Evolutionary conservation across 768 basidiomycete genomes (phyloP), one percentile per base, ranked within the genome.

Genomic region (Suillus plorans): DNA sequence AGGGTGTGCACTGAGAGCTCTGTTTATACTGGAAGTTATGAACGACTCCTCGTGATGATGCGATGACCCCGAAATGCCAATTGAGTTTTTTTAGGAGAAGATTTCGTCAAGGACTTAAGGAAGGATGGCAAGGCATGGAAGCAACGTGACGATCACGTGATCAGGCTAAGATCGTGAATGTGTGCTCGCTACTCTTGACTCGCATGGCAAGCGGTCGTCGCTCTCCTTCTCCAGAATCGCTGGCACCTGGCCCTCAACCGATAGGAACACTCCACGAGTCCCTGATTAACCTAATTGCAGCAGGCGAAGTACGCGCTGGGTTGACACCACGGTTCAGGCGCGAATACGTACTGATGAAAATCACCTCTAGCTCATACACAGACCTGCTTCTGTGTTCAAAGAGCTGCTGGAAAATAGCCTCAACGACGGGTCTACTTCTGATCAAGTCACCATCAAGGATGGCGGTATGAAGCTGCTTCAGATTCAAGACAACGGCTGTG

Each of bases 401-500:
- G 97, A 99, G 75, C 82, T 99, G 1, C 80, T 99, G 14, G 97
- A 99, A 77, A 99, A 99, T 69, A 85, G 89, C 25, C 83, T 99
- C 22, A 97, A 99, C 78, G 97, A 97, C 0, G 90, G 92, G 0
- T 81, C 94, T 25, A 95, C 92, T 0, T 88, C 88, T 0, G 94
- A 99, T 73, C 88, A 90, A 44, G 81, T 99, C 61, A 92, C 89
- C 0, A 83, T 96, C 69, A 98, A 97, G 77, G 97, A 99, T 67
- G 97, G 97, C 1, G 97, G 97, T 4, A 80, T 98, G 81, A 99
- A 97, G 74, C 80, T 96, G 16, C 84, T 99, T 44, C 94, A 97
- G 77, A 96, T 99, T 61, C 92, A 95, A 71, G 97, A 99, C 73
- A 97, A 99, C 73, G 97, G 97, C 0, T 92, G 87, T 76, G 97